phyloP scores from a whole-genome alignment of 306 rosid genomes.

The Morella rubra region DNA sequence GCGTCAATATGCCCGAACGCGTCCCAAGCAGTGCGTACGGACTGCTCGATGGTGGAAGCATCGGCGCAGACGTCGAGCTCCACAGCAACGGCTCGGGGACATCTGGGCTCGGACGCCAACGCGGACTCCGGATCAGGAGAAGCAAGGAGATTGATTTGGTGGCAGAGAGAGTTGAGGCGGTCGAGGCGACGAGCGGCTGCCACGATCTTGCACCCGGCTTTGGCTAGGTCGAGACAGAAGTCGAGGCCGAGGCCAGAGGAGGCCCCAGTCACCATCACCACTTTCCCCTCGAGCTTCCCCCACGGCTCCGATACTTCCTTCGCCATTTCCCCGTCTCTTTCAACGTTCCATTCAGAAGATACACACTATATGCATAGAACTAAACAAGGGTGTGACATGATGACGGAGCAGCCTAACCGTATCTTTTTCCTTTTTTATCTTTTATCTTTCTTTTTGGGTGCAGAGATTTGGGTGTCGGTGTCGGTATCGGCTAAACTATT shows the following conservation, averaged over 20 bases:
- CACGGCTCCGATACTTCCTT: slow-evolving; percentile 35
- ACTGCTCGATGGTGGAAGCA: slow-evolving; percentile 41
- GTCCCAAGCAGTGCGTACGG: slow-evolving; percentile 69
- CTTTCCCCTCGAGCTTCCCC: slow-evolving; percentile 56
- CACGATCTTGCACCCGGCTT: slow-evolving; percentile 58
- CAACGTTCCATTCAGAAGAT: too few relatives aligned
- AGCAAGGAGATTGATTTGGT: slow-evolving; percentile 40
- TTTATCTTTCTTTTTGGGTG: too few relatives aligned
- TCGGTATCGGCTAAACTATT: too few relatives aligned
- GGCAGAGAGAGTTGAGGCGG: slow-evolving; percentile 56
- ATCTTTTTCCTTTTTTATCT: too few relatives aligned
- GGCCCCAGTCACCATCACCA: slow-evolving; percentile 83
- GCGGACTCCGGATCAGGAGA: not conserved
- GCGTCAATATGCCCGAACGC: slow-evolving; percentile 74
- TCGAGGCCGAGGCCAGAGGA: slow-evolving; percentile 78
- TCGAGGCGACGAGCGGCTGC: slow-evolving; percentile 77
- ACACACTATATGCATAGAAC: too few relatives aligned
- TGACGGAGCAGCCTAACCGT: too few relatives aligned
- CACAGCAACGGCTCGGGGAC: slow-evolving; percentile 50
- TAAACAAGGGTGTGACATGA: too few relatives aligned
- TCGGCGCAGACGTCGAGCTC: slow-evolving; percentile 66
- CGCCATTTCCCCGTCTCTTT: slow-evolving; percentile 32
- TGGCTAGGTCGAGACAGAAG: slow-evolving; percentile 65
- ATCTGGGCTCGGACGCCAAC: not conserved
- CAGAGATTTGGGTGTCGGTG: too few relatives aligned